A percentile compares a stretch with the other conserved stretches of the same genome.
These are phyloP conservation scores for Stephania cephalantha DNA, from an alignment of 164 flowering plant species.

Conservation along the genomic window DNA sequence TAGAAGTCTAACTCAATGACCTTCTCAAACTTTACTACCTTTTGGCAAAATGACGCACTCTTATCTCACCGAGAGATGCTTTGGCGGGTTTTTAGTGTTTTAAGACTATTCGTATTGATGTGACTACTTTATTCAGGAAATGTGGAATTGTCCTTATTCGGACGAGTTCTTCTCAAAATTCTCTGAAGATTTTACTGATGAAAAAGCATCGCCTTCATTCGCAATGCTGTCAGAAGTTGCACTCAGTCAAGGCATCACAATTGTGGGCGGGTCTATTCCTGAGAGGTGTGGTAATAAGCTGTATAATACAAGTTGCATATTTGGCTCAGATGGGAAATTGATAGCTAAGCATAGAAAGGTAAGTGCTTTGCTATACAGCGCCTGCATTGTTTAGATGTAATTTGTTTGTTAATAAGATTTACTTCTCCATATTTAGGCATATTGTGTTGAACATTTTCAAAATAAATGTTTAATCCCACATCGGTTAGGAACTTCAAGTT, in stretches of 20 bases:
- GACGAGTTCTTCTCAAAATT: slow-evolving; percentile 23
- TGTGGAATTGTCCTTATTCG: slow-evolving; percentile 53
- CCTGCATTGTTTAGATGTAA: too few species aligned
- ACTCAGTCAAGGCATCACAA: slow-evolving; percentile 20
- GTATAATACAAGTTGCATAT: slow-evolving; percentile 36
- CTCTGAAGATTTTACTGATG: slow-evolving; percentile 37
- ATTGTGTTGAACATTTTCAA: too few species aligned
- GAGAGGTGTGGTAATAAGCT: slow-evolving; percentile 27
- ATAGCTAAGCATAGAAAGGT: slow-evolving; percentile 51
- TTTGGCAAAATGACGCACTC: too few species aligned
- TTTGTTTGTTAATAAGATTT: too few species aligned
- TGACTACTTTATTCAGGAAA: slow-evolving; percentile 28
- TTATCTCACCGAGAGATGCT: too few species aligned
- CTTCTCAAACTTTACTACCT: too few species aligned
- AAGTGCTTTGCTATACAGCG: neutral
- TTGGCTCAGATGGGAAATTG: slow-evolving; percentile 39
- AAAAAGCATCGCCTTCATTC: slow-evolving; percentile 25
- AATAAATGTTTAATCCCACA: too few species aligned
- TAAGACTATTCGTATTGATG: too few species aligned
- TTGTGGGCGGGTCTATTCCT: slow-evolving; percentile 55
- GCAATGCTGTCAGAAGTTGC: slow-evolving; percentile 45
- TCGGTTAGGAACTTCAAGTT: too few species aligned
- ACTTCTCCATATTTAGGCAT: too few species aligned
- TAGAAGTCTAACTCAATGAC: too few species aligned
- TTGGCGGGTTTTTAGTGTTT: too few species aligned